Base-by-base conservation (phyloP, 2,329 filamentous ascomycete genomes). In the Shiraia bambusicola region DNA sequence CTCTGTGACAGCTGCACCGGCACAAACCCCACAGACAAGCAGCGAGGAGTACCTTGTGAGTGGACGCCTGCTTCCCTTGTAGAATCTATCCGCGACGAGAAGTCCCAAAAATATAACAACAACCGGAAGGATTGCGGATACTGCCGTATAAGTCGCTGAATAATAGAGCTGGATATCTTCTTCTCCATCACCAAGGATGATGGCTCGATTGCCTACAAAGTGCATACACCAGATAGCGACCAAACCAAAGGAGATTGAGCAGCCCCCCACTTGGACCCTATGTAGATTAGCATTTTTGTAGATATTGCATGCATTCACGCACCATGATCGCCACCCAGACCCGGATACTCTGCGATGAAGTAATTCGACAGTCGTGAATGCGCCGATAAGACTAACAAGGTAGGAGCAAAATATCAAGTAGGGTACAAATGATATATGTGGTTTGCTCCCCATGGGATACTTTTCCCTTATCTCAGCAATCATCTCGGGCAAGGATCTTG, bases 71-170 rank as follows among this genome's bases (percentile, higher is more conserved):
- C 48, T 61, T 28, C 49, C 42, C 42, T 63, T 49, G 42, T 64
- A 58, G 32, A 64, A 67, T 47, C 47, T 58, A 39, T 76, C 87
- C 31, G 86, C 81, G 25, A 83, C 77, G 45, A 84, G 76, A 59
- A 94, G 91, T 14, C 88, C 87, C 6, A 81, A 64, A 13, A 87
- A 76, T 4, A 94, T 76, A 14, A 92, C 87, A 24, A 86, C 49
- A 33, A 94, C 84, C 0, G 89, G 88, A 9, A 94, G 73, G 58
- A 94, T 84, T 56, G 92, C 88, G 0, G 88, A 94, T 7, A 90
- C 70, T 1, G 81, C 81, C 0, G 88, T 93, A 63, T 83, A 87
- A 17, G 79, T 78, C 40, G 80, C 72, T 37, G 79, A 87, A 73
- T 93, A 94, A 26, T 81, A 77, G 37, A 93, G 83, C 51, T 92